A percentile compares a stretch with the other conserved stretches of the same genome.
phyloP scores from a whole-genome alignment of 2,329 filamentous ascomycete species.

The Plenodomus tracheiphilus region DNA sequence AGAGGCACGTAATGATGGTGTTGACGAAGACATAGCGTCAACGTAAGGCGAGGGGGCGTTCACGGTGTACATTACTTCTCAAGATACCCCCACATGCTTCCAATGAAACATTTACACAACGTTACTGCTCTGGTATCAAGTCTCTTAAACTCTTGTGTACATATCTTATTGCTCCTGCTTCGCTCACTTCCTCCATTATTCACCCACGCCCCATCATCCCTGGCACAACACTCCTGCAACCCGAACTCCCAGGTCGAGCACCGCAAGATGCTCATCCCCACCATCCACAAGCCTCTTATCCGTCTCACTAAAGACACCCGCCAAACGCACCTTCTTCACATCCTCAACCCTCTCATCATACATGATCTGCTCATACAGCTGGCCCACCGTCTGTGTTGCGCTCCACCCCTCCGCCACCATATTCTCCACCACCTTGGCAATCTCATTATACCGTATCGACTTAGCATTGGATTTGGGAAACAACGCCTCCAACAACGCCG shows the following conservation, averaged over 20 bases:
- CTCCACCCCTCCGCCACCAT: conserved; percentile 98
- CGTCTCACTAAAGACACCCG: conserved; percentile 85
- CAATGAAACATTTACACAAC: neutral
- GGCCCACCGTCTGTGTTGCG: conserved; percentile 80
- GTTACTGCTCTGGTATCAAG: neutral
- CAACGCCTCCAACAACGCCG: conserved; percentile 72
- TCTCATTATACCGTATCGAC: conserved; percentile 65
- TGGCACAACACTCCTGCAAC: conserved; percentile 73
- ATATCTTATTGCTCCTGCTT: neutral
- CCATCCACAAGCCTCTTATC: conserved; percentile 95
- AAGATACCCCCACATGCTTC: conserved; percentile 4
- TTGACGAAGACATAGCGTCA: neutral
- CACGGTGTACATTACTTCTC: conserved; percentile 5
- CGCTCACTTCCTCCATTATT: neutral
- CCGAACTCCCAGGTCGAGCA: conserved; percentile 81
- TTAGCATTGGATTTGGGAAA: conserved; percentile 59
- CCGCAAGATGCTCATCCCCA: conserved; percentile 89
- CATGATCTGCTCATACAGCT: conserved; percentile 82
- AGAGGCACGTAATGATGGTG: neutral
- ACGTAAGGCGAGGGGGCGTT: neutral
- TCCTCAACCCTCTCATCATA: conserved; percentile 84
- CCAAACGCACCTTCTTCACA: conserved; percentile 86
- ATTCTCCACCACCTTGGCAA: conserved; percentile 81
- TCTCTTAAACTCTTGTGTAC: neutral
- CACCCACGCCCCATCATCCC: neutral